Evolutionary conservation across 108 stramenopile species (phyloP).

Genomic region (Nannochloropsis gaditana): DNA sequence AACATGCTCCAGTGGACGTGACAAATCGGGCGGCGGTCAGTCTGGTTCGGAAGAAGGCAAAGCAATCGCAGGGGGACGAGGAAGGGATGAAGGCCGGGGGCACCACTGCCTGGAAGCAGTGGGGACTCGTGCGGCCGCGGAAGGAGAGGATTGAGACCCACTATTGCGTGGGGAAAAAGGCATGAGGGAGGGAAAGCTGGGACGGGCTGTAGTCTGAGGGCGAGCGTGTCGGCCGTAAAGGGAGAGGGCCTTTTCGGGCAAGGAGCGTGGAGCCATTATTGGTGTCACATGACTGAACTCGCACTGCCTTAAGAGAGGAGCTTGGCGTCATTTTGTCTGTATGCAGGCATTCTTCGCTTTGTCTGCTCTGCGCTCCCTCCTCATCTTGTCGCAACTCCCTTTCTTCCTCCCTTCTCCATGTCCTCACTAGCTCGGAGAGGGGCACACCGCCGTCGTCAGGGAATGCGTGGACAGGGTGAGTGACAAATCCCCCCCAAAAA

Average conservation of each 20-base stretch:
- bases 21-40: background rate
- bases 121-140: conserved; percentile 9
- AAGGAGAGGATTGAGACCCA: conserved; percentile 5
- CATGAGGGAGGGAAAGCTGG: background rate
- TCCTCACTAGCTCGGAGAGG: background rate
- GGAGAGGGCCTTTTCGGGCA: background rate
- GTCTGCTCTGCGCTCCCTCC: too few species aligned
- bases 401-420: background rate
- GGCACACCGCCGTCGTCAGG: conserved; percentile 1
- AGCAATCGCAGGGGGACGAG: background rate
- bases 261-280: background rate
- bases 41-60: background rate
- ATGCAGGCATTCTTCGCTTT: too few species aligned
- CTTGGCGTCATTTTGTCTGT: too few species aligned
- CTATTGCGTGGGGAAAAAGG: conserved; percentile 15
- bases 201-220: background rate
- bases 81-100: background rate
- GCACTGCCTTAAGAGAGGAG: too few species aligned
- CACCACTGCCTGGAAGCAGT: background rate
- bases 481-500: background rate
- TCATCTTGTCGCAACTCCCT: background rate
- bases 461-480: background rate
- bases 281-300: background rate
- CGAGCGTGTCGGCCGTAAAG: background rate
- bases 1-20: background rate